Percentiles rank a stretch among this genome's conserved stretches.
Evolutionary conservation across 2,329 filamentous ascomycete genomes (phyloP).

Genomic region (Penicillium decumbens): DNA sequence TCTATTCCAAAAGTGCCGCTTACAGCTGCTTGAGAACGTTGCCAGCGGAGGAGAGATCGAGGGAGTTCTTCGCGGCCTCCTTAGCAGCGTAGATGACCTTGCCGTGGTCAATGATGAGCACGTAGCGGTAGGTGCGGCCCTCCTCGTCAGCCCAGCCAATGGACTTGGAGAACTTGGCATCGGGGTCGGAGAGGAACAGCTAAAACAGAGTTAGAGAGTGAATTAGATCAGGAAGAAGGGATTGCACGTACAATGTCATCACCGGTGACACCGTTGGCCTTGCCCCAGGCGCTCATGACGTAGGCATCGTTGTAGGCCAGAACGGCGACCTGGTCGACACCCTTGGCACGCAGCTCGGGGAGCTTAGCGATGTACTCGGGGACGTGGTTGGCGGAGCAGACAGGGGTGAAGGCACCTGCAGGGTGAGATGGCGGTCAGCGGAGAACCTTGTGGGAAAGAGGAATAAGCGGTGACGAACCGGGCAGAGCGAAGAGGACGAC

Average conservation of each 20-base stretch:
- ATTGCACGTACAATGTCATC: constrained; percentile 57
- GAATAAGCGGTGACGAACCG: constrained; percentile 40
- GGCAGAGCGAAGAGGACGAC: constrained; percentile 66
- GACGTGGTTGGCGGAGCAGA: constrained; percentile 76
- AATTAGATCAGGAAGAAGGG: not conserved
- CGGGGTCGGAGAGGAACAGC: constrained; percentile 73
- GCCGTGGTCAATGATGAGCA: constrained; percentile 75
- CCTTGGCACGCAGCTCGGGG: constrained; percentile 68
- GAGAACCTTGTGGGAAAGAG: constrained; percentile 7
- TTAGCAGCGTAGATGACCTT: constrained; percentile 76
- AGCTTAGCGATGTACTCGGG: constrained; percentile 73
- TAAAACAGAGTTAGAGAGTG: constrained; percentile 25
- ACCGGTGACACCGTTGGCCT: constrained; percentile 73
- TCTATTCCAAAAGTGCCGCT: constrained; percentile 9
- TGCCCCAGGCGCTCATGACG: constrained; percentile 86
- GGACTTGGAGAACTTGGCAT: constrained; percentile 68
- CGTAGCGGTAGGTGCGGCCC: constrained; percentile 72
- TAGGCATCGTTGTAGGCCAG: constrained; percentile 80
- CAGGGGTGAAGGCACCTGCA: constrained; percentile 73
- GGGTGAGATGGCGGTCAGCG: constrained; percentile 15
- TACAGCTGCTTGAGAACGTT: constrained; percentile 48
- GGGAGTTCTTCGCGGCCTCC: constrained; percentile 51
- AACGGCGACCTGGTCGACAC: constrained; percentile 75
- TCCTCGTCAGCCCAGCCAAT: constrained; percentile 70
- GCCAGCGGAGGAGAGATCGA: constrained; percentile 46